A percentile compares a stretch with the other conserved stretches of the same genome.
Evolutionary conservation across 2,329 filamentous ascomycete genomes (phyloP).

Genomic region (Scolecobasidium constrictum): DNA sequence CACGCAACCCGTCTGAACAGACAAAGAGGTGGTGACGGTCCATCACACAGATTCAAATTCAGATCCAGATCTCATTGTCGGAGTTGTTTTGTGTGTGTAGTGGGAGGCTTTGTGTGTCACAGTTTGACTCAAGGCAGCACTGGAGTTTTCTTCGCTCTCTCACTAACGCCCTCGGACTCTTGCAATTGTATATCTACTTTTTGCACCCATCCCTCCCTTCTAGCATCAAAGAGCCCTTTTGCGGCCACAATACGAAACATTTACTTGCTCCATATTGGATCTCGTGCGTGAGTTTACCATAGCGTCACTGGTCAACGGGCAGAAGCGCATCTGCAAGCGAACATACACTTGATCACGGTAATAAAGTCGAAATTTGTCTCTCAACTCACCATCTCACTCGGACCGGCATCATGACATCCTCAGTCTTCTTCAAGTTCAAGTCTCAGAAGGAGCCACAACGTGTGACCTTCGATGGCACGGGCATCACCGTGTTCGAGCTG

Average conservation of each 20-base stretch:
- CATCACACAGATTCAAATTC: too few species aligned
- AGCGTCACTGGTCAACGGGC: neutral
- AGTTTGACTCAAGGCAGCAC: neutral
- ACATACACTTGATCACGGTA: neutral
- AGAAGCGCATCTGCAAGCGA: neutral
- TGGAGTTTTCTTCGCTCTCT: neutral
- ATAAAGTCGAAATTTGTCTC: too few species aligned
- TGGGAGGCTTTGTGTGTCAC: neutral
- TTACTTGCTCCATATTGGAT: neutral
- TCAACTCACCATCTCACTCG: too few species aligned
- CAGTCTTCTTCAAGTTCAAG: conserved; percentile 99
- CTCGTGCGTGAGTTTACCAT: neutral
- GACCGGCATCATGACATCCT: conserved; percentile 69
- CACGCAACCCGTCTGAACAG: neutral
- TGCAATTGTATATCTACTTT: neutral
- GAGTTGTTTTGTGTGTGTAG: neutral
- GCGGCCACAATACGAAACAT: neutral
- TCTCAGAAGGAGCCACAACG: conserved; percentile 91
- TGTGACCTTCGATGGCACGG: conserved; percentile 93
- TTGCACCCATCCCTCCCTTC: neutral
- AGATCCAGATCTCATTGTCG: neutral
- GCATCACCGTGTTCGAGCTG: conserved; percentile 95
- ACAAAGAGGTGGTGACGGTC: neutral
- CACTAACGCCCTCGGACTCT: neutral
- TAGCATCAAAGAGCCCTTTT: neutral